These are phyloP conservation scores for Pluteus cervinus DNA, from an alignment of 768 basidiomycete genomes.

Conservation along the genomic window DNA sequence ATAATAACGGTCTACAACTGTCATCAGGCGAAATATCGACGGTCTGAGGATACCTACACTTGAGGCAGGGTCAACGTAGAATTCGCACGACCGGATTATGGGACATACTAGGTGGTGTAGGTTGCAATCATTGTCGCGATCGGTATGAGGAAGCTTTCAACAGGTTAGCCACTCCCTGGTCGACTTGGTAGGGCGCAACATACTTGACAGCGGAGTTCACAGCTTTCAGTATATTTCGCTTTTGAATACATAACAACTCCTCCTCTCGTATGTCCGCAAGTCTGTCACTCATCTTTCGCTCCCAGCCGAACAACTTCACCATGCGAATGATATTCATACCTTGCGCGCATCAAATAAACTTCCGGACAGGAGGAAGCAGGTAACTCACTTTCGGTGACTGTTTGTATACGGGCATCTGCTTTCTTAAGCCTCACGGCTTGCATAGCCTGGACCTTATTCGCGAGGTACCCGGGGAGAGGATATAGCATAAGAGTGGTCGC, in stretches of 20 bases:
- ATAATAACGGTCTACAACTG: conserved; percentile 29
- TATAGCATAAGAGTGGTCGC: conserved; percentile 43
- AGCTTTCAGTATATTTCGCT: no score
- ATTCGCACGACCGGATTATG: not conserved
- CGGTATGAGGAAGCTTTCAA: conserved; percentile 49
- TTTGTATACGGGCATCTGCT: conserved; percentile 55
- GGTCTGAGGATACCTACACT: conserved; percentile 6
- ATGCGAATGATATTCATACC: conserved; percentile 61
- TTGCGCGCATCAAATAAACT: conserved; percentile 30
- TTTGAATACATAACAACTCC: conserved; percentile 55
- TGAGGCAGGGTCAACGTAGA: not conserved
- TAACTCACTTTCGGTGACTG: conserved; percentile 51
- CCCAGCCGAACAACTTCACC: conserved; percentile 72
- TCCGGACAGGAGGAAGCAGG: not conserved
- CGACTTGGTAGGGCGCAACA: no score
- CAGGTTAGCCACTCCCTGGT: no score
- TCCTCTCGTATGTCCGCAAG: conserved; percentile 55
- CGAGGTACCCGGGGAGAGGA: conserved; percentile 55
- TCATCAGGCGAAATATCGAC: not conserved
- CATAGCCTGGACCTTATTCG: conserved; percentile 41
- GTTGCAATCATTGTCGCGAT: conserved; percentile 60
- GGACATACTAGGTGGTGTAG: conserved; percentile 49
- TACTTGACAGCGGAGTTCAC: no score
- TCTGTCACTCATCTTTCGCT: conserved; percentile 47
- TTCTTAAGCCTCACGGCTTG: conserved; percentile 46